Base-by-base conservation (phyloP, 495 filamentous ascomycete genomes). In the Penicillium argentinense region DNA sequence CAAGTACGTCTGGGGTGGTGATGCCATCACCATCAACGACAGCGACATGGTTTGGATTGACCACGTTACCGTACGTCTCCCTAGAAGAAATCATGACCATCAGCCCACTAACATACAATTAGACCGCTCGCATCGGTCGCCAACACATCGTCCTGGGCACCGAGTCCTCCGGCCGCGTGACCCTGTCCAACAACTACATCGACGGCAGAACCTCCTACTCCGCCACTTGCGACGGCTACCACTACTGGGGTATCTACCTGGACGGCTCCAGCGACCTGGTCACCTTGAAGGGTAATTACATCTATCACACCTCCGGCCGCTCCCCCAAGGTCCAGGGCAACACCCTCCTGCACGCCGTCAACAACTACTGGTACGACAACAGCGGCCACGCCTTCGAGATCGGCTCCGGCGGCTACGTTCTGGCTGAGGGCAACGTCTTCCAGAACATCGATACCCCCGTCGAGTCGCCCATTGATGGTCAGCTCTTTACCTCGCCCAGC, bases 401-500 rank as follows among this genome's bases (percentile, higher is more conserved):
- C 42, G 69, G 59, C 26, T 55, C 62, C 5, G 76, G 76, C 37
- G 72, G 66, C 34, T 71, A 71, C 52, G 73, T 79, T 33, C 65
- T 83, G 4, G 77, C 74, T 3, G 79, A 82, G 57, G 80, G 80
- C n/a, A 81, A 76, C 54, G 73, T 75, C n/a, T 82, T 83, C 68
- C 69, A 79, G 63, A 74, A 75, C 47, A 72, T 80, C 38, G 40
- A 33, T 5, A 54, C 47, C 13, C 32, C 56, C 22, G 61, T 59
- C n/a, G 56, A 67, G 46, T 23, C 50, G 4, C 56, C 60, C 21
- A 42, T 69, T 39, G 45, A 55, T 27, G 70, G 74, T n/a, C 38
- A 67, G 49, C 58, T 78, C 22, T 79, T 78, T 57, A 69, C 65
- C 5, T 56, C 63, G 3, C 72, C 67, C 9, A 39, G 51, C 18